Conservation (phyloP, 202 grass and related monocot genomes). For the Elaeis oleifera region DNA sequence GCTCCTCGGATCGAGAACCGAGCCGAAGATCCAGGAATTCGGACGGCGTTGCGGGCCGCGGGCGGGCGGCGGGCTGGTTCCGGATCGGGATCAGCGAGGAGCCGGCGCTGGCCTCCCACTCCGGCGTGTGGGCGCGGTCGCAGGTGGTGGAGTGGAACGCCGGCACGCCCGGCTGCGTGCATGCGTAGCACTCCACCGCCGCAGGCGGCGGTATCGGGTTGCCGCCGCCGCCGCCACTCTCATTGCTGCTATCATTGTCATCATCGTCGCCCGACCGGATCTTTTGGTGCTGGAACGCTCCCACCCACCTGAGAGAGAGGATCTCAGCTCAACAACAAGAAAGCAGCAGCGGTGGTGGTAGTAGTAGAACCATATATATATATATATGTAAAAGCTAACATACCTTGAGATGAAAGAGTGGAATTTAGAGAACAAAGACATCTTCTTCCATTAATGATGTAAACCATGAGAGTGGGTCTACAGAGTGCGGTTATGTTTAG, state of each 20-base stretch:
- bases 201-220: constrained; percentile 3
- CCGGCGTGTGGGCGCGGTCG: constrained; percentile 72
- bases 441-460: constrained; percentile 39
- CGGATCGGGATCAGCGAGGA: constrained; percentile 92
- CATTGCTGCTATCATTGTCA: not conserved
- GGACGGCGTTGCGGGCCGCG: constrained; percentile 14
- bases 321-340: not conserved
- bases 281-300: not conserved
- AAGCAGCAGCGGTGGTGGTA: not conserved
- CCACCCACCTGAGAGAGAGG: constrained; percentile 3
- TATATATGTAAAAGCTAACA: not conserved
- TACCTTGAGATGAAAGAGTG: constrained; percentile 34
- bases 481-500: no score
- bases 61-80: constrained; percentile 6
- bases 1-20: constrained; percentile 81
- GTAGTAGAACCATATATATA: not conserved
- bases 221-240: not conserved
- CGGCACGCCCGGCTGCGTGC: constrained; percentile 79
- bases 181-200: constrained; percentile 74
- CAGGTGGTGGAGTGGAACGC: constrained; percentile 91
- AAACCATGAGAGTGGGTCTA: constrained; percentile 26
- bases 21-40: constrained; percentile 47
- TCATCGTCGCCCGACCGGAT: not conserved
- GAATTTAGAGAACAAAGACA: constrained; percentile 30
- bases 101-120: constrained; percentile 87